Evolutionary conservation across 192 early-diverging fungal genomes (phyloP).

Genomic region (Funneliformis mosseae): DNA sequence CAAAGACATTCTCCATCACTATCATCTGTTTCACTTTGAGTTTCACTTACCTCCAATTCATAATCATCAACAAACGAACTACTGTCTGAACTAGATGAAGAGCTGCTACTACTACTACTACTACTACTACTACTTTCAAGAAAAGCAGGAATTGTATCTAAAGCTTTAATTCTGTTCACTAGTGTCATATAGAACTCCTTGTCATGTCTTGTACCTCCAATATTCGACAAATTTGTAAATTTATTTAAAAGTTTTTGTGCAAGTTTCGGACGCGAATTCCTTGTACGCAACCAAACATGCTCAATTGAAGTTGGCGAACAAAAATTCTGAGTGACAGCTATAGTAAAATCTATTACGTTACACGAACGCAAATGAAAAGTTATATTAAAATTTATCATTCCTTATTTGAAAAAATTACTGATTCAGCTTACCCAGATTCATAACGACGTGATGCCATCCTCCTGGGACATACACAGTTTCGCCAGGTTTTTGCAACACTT

Average conservation of each 20-base stretch:
- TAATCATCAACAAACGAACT: conserved; percentile 17
- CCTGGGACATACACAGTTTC: conserved; percentile 84
- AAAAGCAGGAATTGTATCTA: conserved; percentile 48
- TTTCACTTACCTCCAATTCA: conserved; percentile 38
- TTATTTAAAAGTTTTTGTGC: conserved; percentile 49
- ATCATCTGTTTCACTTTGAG: conserved; percentile 50
- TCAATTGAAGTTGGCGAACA: conserved; percentile 70
- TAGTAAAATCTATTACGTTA: conserved; percentile 60
- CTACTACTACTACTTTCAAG: conserved; percentile 48
- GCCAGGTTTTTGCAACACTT: conserved; percentile 71
- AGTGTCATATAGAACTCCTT: conserved; percentile 39
- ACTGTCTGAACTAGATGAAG: conserved; percentile 37
- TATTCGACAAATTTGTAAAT: conserved; percentile 41
- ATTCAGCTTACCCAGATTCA: conserved; percentile 63
- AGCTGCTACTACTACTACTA: conserved; percentile 42
- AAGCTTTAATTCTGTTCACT: conserved; percentile 44
- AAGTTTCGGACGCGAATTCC: conserved; percentile 57
- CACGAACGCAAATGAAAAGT: conserved; percentile 21
- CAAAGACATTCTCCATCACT: conserved; percentile 62
- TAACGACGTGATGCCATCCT: conserved; percentile 80
- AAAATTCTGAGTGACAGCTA: conserved; percentile 83
- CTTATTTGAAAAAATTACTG: not conserved
- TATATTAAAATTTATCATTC: not conserved
- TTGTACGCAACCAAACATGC: conserved; percentile 65
- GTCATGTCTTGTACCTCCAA: conserved; percentile 35